These are phyloP conservation scores for Candida oleophila DNA, from an alignment of 805 yeast genomes.

Conservation along the genomic window DNA sequence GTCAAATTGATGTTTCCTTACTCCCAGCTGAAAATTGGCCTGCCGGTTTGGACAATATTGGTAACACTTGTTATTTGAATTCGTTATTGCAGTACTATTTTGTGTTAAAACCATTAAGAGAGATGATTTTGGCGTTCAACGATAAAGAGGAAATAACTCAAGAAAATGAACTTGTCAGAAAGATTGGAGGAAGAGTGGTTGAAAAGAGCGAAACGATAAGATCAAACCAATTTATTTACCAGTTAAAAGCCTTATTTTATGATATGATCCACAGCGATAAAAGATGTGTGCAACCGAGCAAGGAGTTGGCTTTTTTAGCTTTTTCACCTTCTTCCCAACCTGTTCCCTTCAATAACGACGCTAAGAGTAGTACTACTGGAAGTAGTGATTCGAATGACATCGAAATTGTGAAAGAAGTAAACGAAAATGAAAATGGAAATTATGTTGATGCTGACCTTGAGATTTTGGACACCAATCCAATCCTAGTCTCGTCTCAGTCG, in stretches of 20 bases:
- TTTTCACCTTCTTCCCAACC: slow-evolving; percentile 70
- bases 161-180: slow-evolving; percentile 66
- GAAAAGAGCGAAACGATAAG: slow-evolving; percentile 77
- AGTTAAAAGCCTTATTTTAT: slow-evolving; percentile 64
- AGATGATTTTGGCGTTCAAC: slow-evolving; percentile 58
- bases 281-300: slow-evolving; percentile 75
- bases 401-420: slow-evolving; percentile 9
- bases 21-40: slow-evolving; percentile 74
- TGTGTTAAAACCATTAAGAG: slow-evolving; percentile 77
- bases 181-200: slow-evolving; percentile 86
- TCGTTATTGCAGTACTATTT: slow-evolving; percentile 89
- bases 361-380: slow-evolving; percentile 18
- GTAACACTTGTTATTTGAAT: slow-evolving; percentile 93
- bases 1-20: slow-evolving; percentile 59
- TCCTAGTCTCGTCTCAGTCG: not conserved
- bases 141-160: slow-evolving; percentile 30
- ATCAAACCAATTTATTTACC: slow-evolving; percentile 77
- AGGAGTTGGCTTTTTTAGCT: slow-evolving; percentile 84
- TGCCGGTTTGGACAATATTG: slow-evolving; percentile 89
- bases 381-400: slow-evolving; percentile 6
- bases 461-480: slow-evolving; percentile 5
- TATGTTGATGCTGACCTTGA: slow-evolving; percentile 8
- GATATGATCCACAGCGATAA: slow-evolving; percentile 63
- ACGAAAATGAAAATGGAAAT: slow-evolving; percentile 9
- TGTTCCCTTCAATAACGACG: slow-evolving; percentile 51